phyloP scores from a whole-genome alignment of 345 rosid species.

The Rhodamnia rubescens region DNA sequence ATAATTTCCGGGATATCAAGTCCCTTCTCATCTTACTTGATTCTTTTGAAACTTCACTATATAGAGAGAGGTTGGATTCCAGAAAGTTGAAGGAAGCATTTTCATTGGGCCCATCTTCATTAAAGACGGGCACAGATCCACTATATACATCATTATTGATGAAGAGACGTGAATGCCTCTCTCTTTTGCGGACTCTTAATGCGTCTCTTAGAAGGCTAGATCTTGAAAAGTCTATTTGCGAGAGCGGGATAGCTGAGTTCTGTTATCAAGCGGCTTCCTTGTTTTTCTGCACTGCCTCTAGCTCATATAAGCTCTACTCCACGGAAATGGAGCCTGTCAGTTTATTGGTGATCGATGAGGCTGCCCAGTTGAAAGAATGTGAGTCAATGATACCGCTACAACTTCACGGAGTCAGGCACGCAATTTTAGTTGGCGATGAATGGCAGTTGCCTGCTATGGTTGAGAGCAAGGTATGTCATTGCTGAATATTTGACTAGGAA shows the following conservation, averaged over 20 bases:
- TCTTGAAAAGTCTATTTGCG: background rate
- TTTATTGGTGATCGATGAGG: constrained; percentile 3
- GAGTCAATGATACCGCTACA: constrained; percentile 4
- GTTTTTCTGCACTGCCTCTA: constrained; percentile 1
- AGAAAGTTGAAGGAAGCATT: background rate
- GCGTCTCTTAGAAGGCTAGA: background rate
- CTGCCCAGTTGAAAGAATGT: constrained; percentile 4
- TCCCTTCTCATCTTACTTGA: background rate
- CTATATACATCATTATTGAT: background rate
- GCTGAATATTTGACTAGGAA: background rate
- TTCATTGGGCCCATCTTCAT: background rate
- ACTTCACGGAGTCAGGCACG: background rate
- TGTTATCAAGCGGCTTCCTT: background rate
- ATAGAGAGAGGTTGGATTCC: background rate
- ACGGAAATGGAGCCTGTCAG: background rate
- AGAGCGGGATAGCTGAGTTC: background rate
- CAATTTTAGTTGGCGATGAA: constrained; percentile 5
- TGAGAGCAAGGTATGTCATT: constrained; percentile 2
- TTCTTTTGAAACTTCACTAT: background rate
- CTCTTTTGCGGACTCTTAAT: background rate
- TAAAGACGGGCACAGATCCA: background rate
- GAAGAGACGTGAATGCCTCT: background rate
- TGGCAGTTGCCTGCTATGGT: constrained; percentile 2
- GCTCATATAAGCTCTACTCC: background rate
- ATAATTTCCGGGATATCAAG: background rate